phyloP scores from a whole-genome alignment of 2,329 filamentous ascomycete species.

The Neoscytalidium dimidiatum region DNA sequence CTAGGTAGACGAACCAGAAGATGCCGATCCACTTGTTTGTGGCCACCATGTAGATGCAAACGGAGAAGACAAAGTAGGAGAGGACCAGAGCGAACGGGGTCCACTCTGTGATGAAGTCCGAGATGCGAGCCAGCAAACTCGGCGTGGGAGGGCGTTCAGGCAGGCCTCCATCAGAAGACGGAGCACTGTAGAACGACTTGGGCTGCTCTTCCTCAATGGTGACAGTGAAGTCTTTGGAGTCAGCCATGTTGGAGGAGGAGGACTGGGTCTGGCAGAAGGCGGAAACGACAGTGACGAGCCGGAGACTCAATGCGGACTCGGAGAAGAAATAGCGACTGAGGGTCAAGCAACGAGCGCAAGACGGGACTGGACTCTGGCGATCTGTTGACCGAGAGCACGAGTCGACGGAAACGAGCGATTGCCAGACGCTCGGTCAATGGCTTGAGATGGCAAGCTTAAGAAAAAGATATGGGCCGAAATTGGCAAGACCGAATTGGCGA shows the following conservation, averaged over 20 bases:
- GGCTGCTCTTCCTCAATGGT: constrained; percentile 29
- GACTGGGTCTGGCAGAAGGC: background rate
- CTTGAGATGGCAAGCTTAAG: background rate
- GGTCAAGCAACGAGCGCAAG: background rate
- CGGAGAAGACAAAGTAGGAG: constrained; percentile 46
- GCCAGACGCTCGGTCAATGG: constrained; percentile 8
- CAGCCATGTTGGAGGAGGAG: constrained; percentile 27
- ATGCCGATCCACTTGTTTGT: constrained; percentile 38
- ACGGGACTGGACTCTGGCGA: background rate
- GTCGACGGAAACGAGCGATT: constrained; percentile 28
- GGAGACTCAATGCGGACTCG: background rate
- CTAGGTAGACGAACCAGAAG: constrained; percentile 49
- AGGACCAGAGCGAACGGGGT: constrained; percentile 44
- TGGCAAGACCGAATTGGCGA: constrained; percentile 1
- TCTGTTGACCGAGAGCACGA: constrained; percentile 10
- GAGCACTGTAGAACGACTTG: constrained; percentile 17
- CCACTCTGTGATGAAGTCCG: constrained; percentile 41
- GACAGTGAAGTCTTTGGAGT: constrained; percentile 29
- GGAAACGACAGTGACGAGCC: constrained; percentile 19
- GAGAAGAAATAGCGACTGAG: constrained; percentile 20
- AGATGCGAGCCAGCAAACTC: constrained; percentile 21
- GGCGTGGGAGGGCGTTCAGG: constrained; percentile 18
- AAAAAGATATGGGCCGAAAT: constrained; percentile 4
- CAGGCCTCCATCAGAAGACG: constrained; percentile 1
- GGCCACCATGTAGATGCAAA: constrained; percentile 44